Conservation (phyloP, 129 eudicot genomes). For the Helianthus annuus region HanXRQr2.0-SUNRISE NC_035438.2:36089877-36090376, state of each 20-base stretch:
- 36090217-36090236: too few species aligned
- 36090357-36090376: conserved; percentile 47
- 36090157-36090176: conserved; percentile 67
- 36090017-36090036: conserved; percentile 93
- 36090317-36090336: conserved; percentile 62
- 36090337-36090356: conserved; percentile 68
- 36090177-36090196: conserved; percentile 60
- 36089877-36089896: conserved; percentile 72
- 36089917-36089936: conserved; percentile 59
- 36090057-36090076: conserved; percentile 57
- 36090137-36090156: conserved; percentile 59
- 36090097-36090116: conserved; percentile 62
- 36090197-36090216: too few species aligned
- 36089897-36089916: conserved; percentile 65
- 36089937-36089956: conserved; percentile 80
- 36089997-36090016: conserved; percentile 76
- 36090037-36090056: conserved; percentile 83
- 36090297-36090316: conserved; percentile 50
- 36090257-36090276: conserved; percentile 51
- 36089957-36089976: conserved; percentile 81
- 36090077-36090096: conserved; percentile 55
- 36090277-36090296: conserved; percentile 68
- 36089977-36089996: conserved; percentile 68
- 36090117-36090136: conserved; percentile 64
- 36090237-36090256: conserved; percentile 19